Conservation (phyloP, 2,329 filamentous ascomycete genomes). For the Cryphonectria radicalis region DNA sequence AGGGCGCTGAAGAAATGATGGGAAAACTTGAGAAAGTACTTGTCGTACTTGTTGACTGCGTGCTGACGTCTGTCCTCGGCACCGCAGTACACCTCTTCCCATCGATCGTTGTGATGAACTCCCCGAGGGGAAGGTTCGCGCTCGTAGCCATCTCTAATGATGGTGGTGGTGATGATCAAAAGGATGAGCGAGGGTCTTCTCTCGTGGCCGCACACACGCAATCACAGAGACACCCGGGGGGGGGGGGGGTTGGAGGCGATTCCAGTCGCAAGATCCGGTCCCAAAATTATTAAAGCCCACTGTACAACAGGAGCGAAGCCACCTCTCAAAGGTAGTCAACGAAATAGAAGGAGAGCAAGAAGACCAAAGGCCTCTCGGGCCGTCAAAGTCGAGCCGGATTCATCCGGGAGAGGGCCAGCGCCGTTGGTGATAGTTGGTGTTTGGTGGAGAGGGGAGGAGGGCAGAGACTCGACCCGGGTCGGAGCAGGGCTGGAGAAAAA, state of each 20-base stretch:
- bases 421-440: slow-evolving; percentile 1
- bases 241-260: slow-evolving; percentile 41
- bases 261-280: slow-evolving; percentile 45
- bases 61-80: slow-evolving; percentile 41
- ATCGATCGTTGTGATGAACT: slow-evolving; percentile 53
- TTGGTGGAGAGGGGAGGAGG: background rate
- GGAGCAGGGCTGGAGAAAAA: background rate
- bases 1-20: slow-evolving; percentile 16
- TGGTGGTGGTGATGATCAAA: background rate
- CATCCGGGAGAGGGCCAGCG: slow-evolving; percentile 41
- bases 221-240: slow-evolving; percentile 8
- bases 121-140: slow-evolving; percentile 49
- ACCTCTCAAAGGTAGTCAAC: slow-evolving; percentile 34
- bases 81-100: slow-evolving; percentile 60
- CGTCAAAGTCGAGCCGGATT: slow-evolving; percentile 43
- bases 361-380: slow-evolving; percentile 44
- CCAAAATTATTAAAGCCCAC: slow-evolving; percentile 34
- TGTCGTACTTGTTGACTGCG: slow-evolving; percentile 32
- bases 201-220: slow-evolving; percentile 15
- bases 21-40: slow-evolving; percentile 24
- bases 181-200: background rate
- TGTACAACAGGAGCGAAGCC: slow-evolving; percentile 37
- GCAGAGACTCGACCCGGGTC: background rate
- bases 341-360: slow-evolving; percentile 29
- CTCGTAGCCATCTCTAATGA: slow-evolving; percentile 45